Evolutionary conservation across 1,139 yeast genomes (phyloP).

Genomic region (Candida albicans): DNA sequence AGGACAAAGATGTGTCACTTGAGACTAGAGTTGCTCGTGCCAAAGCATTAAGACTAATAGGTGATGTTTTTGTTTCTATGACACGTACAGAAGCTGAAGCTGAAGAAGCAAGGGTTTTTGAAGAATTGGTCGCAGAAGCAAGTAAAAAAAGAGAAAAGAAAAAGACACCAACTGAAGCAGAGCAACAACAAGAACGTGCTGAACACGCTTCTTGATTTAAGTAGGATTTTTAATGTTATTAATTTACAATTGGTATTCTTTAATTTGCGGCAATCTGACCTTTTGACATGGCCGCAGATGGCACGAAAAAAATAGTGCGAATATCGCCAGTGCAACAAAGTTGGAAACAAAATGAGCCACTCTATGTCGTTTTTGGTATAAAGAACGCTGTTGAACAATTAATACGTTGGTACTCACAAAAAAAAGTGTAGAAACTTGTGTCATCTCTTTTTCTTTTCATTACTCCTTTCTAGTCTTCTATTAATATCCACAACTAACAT

Average conservation of each 20-base stretch:
- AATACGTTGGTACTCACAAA: neutral
- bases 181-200: neutral
- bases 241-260: neutral
- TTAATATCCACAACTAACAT: neutral
- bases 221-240: neutral
- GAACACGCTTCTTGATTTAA: neutral
- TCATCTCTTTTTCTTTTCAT: neutral
- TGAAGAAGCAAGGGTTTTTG: slow-evolving; percentile 89
- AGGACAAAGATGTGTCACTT: slow-evolving; percentile 57
- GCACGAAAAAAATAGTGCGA: slow-evolving; percentile 3
- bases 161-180: slow-evolving; percentile 13
- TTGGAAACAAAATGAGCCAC: neutral
- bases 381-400: neutral
- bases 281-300: neutral
- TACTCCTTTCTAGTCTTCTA: neutral
- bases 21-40: slow-evolving; percentile 72
- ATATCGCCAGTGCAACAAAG: too few relatives aligned
- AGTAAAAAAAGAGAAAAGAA: slow-evolving; percentile 72
- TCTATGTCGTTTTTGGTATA: neutral
- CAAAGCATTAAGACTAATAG: slow-evolving; percentile 70
- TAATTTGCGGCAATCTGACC: neutral
- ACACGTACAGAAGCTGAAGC: slow-evolving; percentile 81
- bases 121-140: slow-evolving; percentile 89
- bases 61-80: slow-evolving; percentile 65
- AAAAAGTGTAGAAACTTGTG: neutral